Percentiles rank a stretch among this genome's conserved stretches.
Conservation (phyloP, 192 early-diverging fungal species). For the Coemansia aciculifera region DNA sequence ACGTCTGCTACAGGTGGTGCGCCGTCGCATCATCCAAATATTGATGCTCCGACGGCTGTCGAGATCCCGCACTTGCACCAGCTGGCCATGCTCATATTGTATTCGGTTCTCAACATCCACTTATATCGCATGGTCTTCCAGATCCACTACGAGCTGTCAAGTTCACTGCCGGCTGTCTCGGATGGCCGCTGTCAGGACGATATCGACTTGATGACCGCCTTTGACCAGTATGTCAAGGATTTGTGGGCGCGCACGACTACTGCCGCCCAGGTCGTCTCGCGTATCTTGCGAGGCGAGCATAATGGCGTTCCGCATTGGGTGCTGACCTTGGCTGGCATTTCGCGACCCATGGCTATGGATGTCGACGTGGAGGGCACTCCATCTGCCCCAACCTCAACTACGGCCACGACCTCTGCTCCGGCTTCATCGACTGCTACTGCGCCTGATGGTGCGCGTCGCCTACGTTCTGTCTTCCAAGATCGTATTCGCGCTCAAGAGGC, state of each 20-base stretch:
- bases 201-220: conserved; percentile 31
- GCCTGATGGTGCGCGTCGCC: conserved; percentile 8
- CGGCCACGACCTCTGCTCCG: not conserved
- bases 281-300: conserved; percentile 49
- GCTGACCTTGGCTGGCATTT: conserved; percentile 38
- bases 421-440: not conserved
- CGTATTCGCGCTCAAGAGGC: conserved; percentile 40
- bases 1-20: not conserved
- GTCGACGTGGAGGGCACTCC: not conserved
- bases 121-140: conserved; percentile 56
- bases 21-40: not conserved
- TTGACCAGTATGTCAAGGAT: conserved; percentile 43
- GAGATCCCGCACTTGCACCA: conserved; percentile 52
- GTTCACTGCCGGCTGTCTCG: conserved; percentile 27
- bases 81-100: conserved; percentile 50
- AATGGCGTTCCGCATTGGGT: conserved; percentile 44
- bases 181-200: conserved; percentile 34
- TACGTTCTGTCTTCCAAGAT: conserved; percentile 40
- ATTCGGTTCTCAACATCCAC: conserved; percentile 50
- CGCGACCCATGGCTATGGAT: conserved; percentile 4
- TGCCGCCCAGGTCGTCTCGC: conserved; percentile 45
- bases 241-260: conserved; percentile 43
- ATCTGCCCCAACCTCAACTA: not conserved
- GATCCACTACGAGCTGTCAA: conserved; percentile 51
- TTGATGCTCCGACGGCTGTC: conserved; percentile 12